Base-by-base conservation (phyloP, 805 yeast species). In the Candida chauliodis region DNA sequence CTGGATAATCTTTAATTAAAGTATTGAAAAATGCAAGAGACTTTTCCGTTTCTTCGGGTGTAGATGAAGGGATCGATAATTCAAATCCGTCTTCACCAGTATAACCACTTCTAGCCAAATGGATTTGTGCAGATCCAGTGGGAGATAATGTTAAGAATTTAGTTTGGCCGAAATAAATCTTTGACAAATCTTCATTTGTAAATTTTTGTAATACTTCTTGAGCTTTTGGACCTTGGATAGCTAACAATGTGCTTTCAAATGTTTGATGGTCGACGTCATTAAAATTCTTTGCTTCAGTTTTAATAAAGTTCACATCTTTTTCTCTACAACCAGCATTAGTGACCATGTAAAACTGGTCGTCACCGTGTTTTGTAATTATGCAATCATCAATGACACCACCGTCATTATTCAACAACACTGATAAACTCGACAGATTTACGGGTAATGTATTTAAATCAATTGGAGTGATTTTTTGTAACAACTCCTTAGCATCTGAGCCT, bases 41-140 rank as follows among this genome's bases (percentile, higher is more conserved):
- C 33, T 57, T 55, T 17, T 50, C 43, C 16, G 71, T 57, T 37
- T 70, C 64, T 34, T 59, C 52, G 40, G 76, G 67, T 19, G 43
- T 56, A 11, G 56, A 34, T 2, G 71, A 64, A 5, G 87, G 83
- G 43, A 90, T 81, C 7, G 95, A 81, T 42, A 91, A 76, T 61
- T 93, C 99, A 60, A 93, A 91, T 1, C 99, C 99, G 59, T 93
- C 99, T 63, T 93, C 99, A 14, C 99, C 99, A 5, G 99, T 93
- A 69, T 93, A 93, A 2, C 99, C 99, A 17, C 95, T 86, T 61
- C 99, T 81, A 3, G 96, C 85, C n/a, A 89, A 73, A 55, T 89
- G 95, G 37, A 84, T 70, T 36, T 70, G 66, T 20, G 65, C 59
- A 44, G 63, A 68, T 52, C 59, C 66, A 15, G 73, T 56, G 5